Evolutionary conservation across 2,329 filamentous ascomycete species (phyloP), one percentile per base, ranked within the genome.

Genomic region (Aureobasidium sp.): DNA sequence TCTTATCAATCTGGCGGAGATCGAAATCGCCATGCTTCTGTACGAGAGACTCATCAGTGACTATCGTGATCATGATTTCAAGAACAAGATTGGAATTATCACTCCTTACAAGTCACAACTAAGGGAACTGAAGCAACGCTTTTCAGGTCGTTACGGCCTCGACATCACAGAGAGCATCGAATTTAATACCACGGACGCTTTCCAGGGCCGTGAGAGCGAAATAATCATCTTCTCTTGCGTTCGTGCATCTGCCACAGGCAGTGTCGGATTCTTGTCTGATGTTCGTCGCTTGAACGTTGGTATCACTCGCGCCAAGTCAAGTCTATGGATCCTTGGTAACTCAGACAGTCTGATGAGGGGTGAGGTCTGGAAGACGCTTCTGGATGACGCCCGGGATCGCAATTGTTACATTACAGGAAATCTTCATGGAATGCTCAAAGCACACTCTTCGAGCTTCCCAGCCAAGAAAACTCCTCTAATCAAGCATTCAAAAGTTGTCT

Each of bases 261-360:
- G 93, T 70, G 96, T 99, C 71, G 94, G 94, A 81, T 99, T 99
- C 84, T 88, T 99, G 83, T 89, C 90, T 61, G 94, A 99, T 73
- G 96, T 99, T 71, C 87, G 94, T 63, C 93, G 94, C 81, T 97
- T 99, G 95, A 99, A 99, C 75, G 94, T 99, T 70, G 94, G 94
- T 78, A 81, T 99, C 64, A 99, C 94, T 26, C 88, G 94, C 80
- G 95, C 94, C 5, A 97, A 96, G 75, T 96, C 90, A 10, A 97
- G 93, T 37, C 82, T 99, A 10, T 99, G 93, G 90, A 93, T 99
- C 63, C 82, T 99, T 29, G 94, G 94, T 67, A 95, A 97, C 74
- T 94, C 94, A 0, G 83, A 88, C 62, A 91, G 92, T 37, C 81
- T 99, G 58, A 80, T 88, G 27, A 89, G 95, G 71, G 94, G 94